These are phyloP conservation scores for Prototheca cutis DNA, from an alignment of 163 green algal species.

Conservation along the genomic window DNA sequence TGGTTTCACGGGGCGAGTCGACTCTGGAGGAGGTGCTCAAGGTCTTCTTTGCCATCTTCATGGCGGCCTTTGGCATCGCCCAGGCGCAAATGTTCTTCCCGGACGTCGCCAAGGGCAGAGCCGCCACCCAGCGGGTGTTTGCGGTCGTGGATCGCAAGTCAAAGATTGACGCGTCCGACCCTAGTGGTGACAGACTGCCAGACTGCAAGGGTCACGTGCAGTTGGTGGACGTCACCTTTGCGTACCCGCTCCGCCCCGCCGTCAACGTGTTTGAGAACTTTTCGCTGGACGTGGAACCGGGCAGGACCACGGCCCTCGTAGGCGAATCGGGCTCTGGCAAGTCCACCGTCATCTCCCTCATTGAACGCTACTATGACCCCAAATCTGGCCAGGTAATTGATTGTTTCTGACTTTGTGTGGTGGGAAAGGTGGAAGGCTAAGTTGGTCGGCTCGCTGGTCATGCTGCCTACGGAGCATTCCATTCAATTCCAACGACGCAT, in stretches of 20 bases:
- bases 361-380: conserved; percentile 86
- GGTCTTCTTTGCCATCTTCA: conserved; percentile 64
- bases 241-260: conserved; percentile 64
- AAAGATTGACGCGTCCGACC: conserved; percentile 22
- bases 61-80: conserved; percentile 45
- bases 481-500: no score
- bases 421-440: no score
- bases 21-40: conserved; percentile 47
- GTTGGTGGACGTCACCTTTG: conserved; percentile 70
- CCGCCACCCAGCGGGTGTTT: conserved; percentile 50
- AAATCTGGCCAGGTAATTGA: conserved; percentile 36
- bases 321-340: conserved; percentile 77
- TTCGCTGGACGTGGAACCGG: conserved; percentile 33
- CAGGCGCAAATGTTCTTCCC: conserved; percentile 57
- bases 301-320: conserved; percentile 62
- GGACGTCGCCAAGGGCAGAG: conserved; percentile 61
- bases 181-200: conserved; percentile 14
- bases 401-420: no score
- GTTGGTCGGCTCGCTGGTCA: no score
- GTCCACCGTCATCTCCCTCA: conserved; percentile 65
- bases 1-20: conserved; percentile 32
- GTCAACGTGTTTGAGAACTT: conserved; percentile 56
- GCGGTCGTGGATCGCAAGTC: conserved; percentile 57
- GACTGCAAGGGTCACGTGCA: conserved; percentile 43
- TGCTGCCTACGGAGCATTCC: no score